phyloP scores from a whole-genome alignment of 768 basidiomycete genomes.

The Trametopsis cervina region DNA sequence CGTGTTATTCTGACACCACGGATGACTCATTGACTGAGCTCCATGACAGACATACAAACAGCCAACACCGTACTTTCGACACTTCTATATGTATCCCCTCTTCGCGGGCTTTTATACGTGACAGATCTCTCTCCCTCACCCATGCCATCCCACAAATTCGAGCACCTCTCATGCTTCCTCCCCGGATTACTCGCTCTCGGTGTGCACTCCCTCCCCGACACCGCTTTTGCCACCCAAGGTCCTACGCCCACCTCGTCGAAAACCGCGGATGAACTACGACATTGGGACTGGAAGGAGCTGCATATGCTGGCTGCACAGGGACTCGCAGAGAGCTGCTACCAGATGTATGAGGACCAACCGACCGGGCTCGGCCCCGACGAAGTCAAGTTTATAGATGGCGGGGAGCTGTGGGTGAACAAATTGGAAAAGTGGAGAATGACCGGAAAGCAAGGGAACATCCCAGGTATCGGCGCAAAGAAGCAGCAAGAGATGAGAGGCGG shows the following conservation, averaged over 20 bases:
- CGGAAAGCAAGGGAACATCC: conserved; percentile 35
- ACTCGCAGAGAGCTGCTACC: conserved; percentile 66
- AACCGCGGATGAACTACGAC: conserved; percentile 25
- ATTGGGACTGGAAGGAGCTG: conserved; percentile 42
- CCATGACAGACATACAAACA: conserved; percentile 45
- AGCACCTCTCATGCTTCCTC: conserved; percentile 77
- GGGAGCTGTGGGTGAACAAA: conserved; percentile 31
- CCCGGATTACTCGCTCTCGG: conserved; percentile 74
- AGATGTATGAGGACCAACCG: conserved; percentile 65
- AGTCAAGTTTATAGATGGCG: conserved; percentile 25
- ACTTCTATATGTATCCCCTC: conserved; percentile 60
- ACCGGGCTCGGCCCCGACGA: conserved; percentile 68
- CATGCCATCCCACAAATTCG: conserved; percentile 45
- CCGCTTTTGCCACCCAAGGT: conserved; percentile 19
- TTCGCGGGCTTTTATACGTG: conserved; percentile 63
- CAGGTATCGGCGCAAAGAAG: conserved; percentile 39
- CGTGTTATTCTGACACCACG: conserved; percentile 17
- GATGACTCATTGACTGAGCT: background rate
- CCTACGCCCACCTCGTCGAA: background rate
- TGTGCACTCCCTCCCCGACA: conserved; percentile 52
- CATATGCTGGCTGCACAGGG: conserved; percentile 76
- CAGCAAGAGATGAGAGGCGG: background rate
- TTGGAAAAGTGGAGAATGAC: conserved; percentile 36
- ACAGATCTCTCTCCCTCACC: conserved; percentile 39
- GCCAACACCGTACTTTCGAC: conserved; percentile 55